Evolutionary conservation across 1,284 basidiomycete genomes (phyloP), one percentile per base, ranked within the genome.

Genomic region (Ganoderma resinaceum): DNA sequence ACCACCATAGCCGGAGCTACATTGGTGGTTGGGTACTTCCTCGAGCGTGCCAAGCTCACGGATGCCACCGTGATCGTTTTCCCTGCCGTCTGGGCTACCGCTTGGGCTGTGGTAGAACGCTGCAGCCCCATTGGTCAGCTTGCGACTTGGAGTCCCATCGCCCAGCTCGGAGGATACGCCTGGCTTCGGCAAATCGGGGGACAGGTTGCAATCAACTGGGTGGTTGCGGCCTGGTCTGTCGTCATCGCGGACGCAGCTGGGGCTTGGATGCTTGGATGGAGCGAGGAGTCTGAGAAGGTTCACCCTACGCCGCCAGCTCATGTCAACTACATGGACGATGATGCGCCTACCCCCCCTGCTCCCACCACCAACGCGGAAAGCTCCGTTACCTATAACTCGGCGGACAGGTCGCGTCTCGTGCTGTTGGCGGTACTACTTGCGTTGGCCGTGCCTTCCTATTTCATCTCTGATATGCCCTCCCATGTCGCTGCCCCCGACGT

Each of bases 111-210:
- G 5, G 71, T 87, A 1, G 83, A 90, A 1, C 82, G 80, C 68
- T 33, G 84, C 38, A 90, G 86, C 74, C 91, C 91, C 0, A 76
- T 93, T 14, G 93, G 93, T 16, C 85, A 90, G 68, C 82, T 95
- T 20, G 82, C 88, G 5, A 86, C 88, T 18, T 94, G 92, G 92
- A 89, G 84, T 60, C 88, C 91, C 5, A 81, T 87, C 26, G 76
- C 82, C 6, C 85, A 86, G 2, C 77, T 84, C 35, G 82, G 83
- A 8, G 78, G 84, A 0, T 94, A 94, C 75, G 74, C 75, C 3
- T 95, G 92, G 92, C 77, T 89, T n/a, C 73, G 85, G 5, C 85
- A 84, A 0, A 76, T 84, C 46, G 73, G 86, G 33, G 93, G 93
- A 4, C 83, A 88, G 40, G 79, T 82, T 52, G 87, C 85, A 16